Evolutionary conservation across 208 protist genomes (phyloP).

Genomic region (Crithidia brevicula): DNA sequence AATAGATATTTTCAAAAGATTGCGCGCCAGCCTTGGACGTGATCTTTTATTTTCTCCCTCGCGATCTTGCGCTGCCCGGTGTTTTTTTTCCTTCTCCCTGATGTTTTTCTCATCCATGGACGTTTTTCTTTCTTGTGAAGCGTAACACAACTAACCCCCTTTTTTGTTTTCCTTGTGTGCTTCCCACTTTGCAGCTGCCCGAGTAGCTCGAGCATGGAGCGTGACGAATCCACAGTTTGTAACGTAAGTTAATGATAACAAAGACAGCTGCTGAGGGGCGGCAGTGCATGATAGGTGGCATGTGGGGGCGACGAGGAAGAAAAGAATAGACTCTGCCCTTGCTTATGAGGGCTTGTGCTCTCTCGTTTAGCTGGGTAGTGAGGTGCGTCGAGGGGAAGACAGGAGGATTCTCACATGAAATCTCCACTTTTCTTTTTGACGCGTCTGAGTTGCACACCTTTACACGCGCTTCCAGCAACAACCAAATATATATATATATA

Average conservation of each 20-base stretch:
- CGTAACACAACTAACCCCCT: background rate
- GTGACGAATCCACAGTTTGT: constrained; percentile 22
- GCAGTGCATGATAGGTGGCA: no score
- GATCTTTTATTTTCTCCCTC: no score
- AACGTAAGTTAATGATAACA: no score
- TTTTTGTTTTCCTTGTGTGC: background rate
- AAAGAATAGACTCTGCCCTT: no score
- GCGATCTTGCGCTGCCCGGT: background rate
- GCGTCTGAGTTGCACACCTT: background rate
- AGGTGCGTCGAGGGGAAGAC: background rate
- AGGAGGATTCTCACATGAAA: constrained; percentile 16
- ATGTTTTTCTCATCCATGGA: background rate
- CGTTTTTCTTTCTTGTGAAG: background rate
- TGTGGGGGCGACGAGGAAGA: no score
- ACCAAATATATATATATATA: no score
- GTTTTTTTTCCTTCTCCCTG: background rate
- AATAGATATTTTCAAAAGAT: no score
- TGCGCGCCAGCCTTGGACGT: no score
- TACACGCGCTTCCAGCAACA: no score
- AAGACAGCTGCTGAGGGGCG: background rate
- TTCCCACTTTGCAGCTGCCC: background rate
- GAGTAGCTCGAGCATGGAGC: constrained; percentile 11
- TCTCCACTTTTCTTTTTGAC: background rate
- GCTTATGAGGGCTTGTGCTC: no score
- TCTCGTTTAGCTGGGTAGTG: no score